Evolutionary conservation across 2,329 filamentous ascomycete genomes (phyloP), one percentile per base, ranked within the genome.

Genomic region (Microdochium bolleyi): DNA sequence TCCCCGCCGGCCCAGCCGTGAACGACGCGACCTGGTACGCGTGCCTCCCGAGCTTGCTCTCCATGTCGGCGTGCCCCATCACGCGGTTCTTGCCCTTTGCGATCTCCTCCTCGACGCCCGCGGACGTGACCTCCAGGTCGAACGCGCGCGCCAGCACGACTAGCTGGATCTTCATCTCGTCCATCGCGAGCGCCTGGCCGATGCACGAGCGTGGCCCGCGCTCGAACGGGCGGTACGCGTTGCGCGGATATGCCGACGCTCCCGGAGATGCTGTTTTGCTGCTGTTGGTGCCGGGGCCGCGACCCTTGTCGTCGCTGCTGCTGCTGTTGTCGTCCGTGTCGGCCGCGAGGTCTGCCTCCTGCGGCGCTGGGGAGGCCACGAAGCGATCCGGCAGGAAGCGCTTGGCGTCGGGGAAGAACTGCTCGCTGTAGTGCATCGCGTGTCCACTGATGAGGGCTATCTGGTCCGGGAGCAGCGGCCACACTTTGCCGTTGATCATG

Each of bases 361-460:
- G 27, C 11, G 27, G 27, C 11, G 27, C 27, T 11, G 27, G 27
- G 27, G 16, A 16, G 24, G 58, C 59, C 13, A 74, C 58, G 64
- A 70, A 77, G 10, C 75, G 67, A 41, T 75, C 72, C 0, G 75
- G 74, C 2, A 71, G 54, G 58, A 76, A 76, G 11, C 61, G 58
- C 13, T 61, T 52, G 1, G 69, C 64, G 2, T 70, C 60, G 0
- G 66, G 66, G 68, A 71, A 77, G 57, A 70, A 61, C 5, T 57
- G 55, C 1, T 62, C 57, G 49, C 65, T 60, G 14, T 62, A 59
- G 32, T 72, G 67, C 24, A 67, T 55, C 50, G 49, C 54, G 41
- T 59, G 54, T 24, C 51, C 48, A 10, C 55, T 34, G 2, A 64
- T 24, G 44, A 51, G 46, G 19, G 63, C 70, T 3, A 63, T 61